Conservation (phyloP, 2,329 filamentous ascomycete genomes). For the Microdochium paspali region DNA sequence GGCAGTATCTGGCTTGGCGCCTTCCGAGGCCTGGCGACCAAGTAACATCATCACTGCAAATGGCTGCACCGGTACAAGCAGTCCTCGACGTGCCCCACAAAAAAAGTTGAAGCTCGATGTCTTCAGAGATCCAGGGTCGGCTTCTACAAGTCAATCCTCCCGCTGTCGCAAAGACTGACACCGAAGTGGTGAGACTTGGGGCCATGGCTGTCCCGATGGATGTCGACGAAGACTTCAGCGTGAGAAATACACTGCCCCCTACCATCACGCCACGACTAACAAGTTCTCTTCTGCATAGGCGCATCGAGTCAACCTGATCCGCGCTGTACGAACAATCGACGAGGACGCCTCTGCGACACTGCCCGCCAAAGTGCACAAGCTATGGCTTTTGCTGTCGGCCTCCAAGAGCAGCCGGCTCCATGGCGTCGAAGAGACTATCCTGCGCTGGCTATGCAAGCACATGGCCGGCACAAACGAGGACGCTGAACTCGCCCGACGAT, state of each 20-base stretch:
- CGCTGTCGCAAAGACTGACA: neutral
- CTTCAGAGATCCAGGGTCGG: neutral
- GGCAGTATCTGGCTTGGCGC: neutral
- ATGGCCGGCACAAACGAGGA: constrained; percentile 38
- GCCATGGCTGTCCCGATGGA: neutral
- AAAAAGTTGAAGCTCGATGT: neutral
- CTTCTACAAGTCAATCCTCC: neutral
- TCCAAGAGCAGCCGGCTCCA: constrained; percentile 32
- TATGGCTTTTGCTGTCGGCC: constrained; percentile 39
- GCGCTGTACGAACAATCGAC: constrained; percentile 44
- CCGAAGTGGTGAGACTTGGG: neutral
- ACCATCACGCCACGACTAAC: neutral
- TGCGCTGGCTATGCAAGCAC: constrained; percentile 55
- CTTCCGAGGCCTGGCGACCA: neutral
- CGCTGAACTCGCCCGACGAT: constrained; percentile 44
- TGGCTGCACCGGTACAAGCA: neutral
- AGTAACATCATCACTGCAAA: neutral
- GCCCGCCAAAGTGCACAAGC: constrained; percentile 34
- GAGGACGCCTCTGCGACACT: constrained; percentile 33
- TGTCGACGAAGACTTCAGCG: neutral
- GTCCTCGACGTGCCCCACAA: neutral
- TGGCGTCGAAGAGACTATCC: constrained; percentile 45
- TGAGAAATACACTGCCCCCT: neutral
- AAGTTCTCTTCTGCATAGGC: neutral
- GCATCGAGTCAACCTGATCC: constrained; percentile 27